Conservation (phyloP, 2,329 filamentous ascomycete species). For the Talaromyces amestolkiae region DNA sequence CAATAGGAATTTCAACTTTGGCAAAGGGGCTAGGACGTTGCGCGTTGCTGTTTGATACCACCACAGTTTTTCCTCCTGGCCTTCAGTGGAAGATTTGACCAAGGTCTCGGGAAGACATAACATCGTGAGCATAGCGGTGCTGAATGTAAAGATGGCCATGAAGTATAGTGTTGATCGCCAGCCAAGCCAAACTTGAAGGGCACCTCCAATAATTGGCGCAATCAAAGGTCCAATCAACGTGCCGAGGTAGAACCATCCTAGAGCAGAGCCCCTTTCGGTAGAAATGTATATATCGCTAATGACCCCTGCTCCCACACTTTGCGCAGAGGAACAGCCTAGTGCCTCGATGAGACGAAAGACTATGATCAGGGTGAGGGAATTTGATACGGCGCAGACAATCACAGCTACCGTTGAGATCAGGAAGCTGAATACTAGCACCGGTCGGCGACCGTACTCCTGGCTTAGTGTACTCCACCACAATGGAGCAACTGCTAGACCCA, state of each 20-base stretch:
- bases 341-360: slow-evolving; percentile 39
- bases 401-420: slow-evolving; percentile 38
- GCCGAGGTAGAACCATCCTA: slow-evolving; percentile 44
- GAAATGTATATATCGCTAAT: slow-evolving; percentile 42
- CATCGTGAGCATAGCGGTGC: slow-evolving; percentile 27
- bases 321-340: slow-evolving; percentile 41
- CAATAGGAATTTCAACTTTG: slow-evolving; percentile 5
- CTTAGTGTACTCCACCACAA: slow-evolving; percentile 42
- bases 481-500: slow-evolving; percentile 39
- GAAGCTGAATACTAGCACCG: slow-evolving; percentile 40
- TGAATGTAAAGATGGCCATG: slow-evolving; percentile 36
- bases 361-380: slow-evolving; percentile 40
- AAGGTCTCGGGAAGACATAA: slow-evolving; percentile 28
- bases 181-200: slow-evolving; percentile 34
- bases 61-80: background rate
- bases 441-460: slow-evolving; percentile 39
- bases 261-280: slow-evolving; percentile 38
- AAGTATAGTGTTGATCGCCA: slow-evolving; percentile 43
- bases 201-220: slow-evolving; percentile 41
- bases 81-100: background rate
- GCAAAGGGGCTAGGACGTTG: slow-evolving; percentile 8
- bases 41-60: background rate
- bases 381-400: slow-evolving; percentile 35
- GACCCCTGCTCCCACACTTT: slow-evolving; percentile 43
- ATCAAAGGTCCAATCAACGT: slow-evolving; percentile 41